A percentile compares a stretch with the other conserved stretches of the same genome.
phyloP scores from a whole-genome alignment of 192 early-diverging fungal genomes.

The Coemansia javaensis region DNA sequence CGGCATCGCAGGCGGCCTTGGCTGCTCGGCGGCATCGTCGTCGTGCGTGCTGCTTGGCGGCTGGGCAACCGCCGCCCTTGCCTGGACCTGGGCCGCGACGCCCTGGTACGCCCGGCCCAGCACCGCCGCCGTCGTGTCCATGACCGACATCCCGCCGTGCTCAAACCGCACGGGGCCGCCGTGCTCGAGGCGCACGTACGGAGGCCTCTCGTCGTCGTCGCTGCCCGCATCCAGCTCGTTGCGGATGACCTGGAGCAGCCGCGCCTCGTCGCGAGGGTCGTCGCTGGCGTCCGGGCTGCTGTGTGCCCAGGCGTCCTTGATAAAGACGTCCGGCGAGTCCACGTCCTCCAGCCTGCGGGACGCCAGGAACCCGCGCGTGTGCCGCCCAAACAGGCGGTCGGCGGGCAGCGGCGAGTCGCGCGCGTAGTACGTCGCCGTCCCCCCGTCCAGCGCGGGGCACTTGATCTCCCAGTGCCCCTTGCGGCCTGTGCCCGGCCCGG shows the following conservation, averaged over 20 bases:
- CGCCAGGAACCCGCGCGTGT: conserved; percentile 14
- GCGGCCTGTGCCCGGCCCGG: not conserved
- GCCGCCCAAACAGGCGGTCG: conserved; percentile 5
- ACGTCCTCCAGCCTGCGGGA: not conserved
- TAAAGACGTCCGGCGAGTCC: not conserved
- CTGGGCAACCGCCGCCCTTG: not conserved
- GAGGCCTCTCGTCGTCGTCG: too few relatives aligned
- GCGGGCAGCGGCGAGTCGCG: not conserved
- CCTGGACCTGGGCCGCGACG: too few relatives aligned
- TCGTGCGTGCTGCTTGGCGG: too few relatives aligned
- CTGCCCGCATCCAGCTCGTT: not conserved
- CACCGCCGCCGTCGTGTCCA: too few relatives aligned
- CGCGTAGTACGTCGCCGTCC: not conserved
- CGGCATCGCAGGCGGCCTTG: too few relatives aligned
- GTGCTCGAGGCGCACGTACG: too few relatives aligned
- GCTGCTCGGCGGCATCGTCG: too few relatives aligned
- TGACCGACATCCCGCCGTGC: too few relatives aligned
- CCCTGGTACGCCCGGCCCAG: too few relatives aligned
- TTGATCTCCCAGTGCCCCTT: conserved; percentile 1
- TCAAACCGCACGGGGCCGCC: too few relatives aligned
- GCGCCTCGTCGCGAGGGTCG: not conserved
- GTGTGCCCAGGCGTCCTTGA: conserved; percentile 6
- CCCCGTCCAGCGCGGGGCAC: not conserved
- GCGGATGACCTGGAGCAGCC: not conserved
- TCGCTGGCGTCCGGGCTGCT: not conserved